A percentile compares a stretch with the other conserved stretches of the same genome.
These are phyloP conservation scores for Pleurotus giganteus DNA, from an alignment of 768 basidiomycete species.

Conservation along the genomic window DNA sequence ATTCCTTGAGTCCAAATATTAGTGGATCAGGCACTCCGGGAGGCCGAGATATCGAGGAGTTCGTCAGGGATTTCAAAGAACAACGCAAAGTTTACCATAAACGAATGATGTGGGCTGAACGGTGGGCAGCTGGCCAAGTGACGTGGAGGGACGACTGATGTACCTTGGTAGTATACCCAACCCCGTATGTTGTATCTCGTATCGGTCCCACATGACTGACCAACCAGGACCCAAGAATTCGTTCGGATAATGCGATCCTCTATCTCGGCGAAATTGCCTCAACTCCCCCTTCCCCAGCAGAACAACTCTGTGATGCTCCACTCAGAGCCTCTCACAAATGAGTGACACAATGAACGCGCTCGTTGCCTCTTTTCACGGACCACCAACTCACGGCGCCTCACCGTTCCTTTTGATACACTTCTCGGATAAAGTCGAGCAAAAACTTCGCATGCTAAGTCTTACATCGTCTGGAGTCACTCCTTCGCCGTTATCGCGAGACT, in stretches of 20 bases:
- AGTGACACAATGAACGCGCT: neutral
- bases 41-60: slow-evolving; percentile 74
- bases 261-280: neutral
- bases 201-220: neutral
- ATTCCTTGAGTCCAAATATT: slow-evolving; percentile 19
- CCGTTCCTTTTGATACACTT: neutral
- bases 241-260: neutral
- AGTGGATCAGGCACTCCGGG: slow-evolving; percentile 33
- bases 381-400: neutral
- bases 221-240: neutral
- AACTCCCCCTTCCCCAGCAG: neutral
- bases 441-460: slow-evolving; percentile 3
- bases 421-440: slow-evolving; percentile 6
- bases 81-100: slow-evolving; percentile 91
- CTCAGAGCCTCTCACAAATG: neutral
- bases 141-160: slow-evolving; percentile 73
- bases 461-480: neutral
- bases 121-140: slow-evolving; percentile 84
- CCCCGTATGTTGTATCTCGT: neutral
- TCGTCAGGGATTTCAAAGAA: slow-evolving; percentile 86
- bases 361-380: neutral
- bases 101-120: slow-evolving; percentile 82
- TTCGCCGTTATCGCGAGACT: neutral
- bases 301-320: neutral
- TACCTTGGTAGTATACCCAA: neutral